Conservation (phyloP, 805 yeast species). For the Yarrowia sp. region DNA sequence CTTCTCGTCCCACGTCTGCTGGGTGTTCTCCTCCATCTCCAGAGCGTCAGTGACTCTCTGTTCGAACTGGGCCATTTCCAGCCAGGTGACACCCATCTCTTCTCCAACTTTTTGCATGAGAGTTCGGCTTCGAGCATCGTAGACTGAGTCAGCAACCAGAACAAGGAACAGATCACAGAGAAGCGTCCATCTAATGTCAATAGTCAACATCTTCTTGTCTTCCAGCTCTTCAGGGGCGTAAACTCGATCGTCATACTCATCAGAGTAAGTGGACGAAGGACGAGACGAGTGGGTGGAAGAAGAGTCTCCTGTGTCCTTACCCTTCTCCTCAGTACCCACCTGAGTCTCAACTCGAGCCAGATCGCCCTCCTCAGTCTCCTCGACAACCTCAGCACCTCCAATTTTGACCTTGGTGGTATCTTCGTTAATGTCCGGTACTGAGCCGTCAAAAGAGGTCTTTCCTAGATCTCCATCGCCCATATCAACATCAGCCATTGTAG, state of each 20-base stretch:
- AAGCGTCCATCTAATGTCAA: constrained; percentile 92
- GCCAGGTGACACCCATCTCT: constrained; percentile 60
- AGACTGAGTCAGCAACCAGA: constrained; percentile 79
- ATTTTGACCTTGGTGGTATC: constrained; percentile 34
- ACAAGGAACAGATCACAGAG: constrained; percentile 88
- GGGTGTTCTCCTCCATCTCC: constrained; percentile 84
- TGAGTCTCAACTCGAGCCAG: constrained; percentile 15
- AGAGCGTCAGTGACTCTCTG: constrained; percentile 87
- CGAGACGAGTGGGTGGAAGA: not conserved
- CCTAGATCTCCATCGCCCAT: not conserved
- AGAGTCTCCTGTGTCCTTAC: not conserved
- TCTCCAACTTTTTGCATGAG: constrained; percentile 73
- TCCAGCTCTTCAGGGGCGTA: constrained; percentile 44
- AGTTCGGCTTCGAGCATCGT: constrained; percentile 87
- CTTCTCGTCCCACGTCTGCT: constrained; percentile 75
- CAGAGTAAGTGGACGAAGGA: constrained; percentile 17
- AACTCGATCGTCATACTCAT: constrained; percentile 39
- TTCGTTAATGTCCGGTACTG: constrained; percentile 8
- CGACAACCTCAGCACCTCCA: constrained; percentile 31
- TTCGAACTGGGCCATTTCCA: constrained; percentile 88
- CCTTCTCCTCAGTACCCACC: not conserved
- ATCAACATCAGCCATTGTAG: not conserved
- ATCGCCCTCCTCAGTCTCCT: constrained; percentile 12
- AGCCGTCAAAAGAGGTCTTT: constrained; percentile 2
- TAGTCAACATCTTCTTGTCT: constrained; percentile 53